Base-by-base conservation (phyloP, 106 monocot genomes). In the Allium cepa region DNA sequence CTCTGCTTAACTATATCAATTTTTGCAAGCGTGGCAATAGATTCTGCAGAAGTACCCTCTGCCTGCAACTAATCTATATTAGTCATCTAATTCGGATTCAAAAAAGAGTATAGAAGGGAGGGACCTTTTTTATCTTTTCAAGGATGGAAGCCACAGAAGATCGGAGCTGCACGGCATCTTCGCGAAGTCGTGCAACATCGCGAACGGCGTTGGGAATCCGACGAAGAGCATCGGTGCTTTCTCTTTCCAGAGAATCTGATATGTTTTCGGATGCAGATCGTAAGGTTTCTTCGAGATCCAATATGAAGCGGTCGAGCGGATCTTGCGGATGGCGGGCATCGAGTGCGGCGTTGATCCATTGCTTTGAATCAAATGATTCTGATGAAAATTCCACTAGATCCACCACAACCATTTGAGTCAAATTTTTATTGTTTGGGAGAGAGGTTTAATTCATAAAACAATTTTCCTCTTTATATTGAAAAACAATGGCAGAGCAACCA, bases 281-380 rank as follows among this genome's bases (percentile, higher is more conserved):
- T 53, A 97, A 92, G 70, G 62, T 80, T 78, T 97, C 97, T 81
- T 97, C 92, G 45, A 89, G 79, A 71, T 97, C 92, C 61, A 89
- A 82, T 65, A 97, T 57, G 87, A 81, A 79, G 60, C 87, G 75
- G 60, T 92, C 97, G 53, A 87, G 36, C 27, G 87, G 82, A 50
- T 90, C 94, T 85, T 83, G 75, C 17, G 84, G 84, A 68, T 88
- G 88, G 36, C 92, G 92, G 17, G 87, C 71, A 17, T 82, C 88
- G 55, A 97, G 77, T 66, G 97, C 80, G 47, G 87, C 80, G 82
- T 99, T 99, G 84, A 99, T 99, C 99, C 99, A 99, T 73, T 81
- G 76, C 84, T 99, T 99, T 66, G 87, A 75, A 49, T 99, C 99
- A 83, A 99, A 99, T 7, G 61, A 57, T 68, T 92, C 93, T 26